phyloP scores from a whole-genome alignment of 2,329 filamentous ascomycete species.

The Sclerotinia sclerotiorum region DNA sequence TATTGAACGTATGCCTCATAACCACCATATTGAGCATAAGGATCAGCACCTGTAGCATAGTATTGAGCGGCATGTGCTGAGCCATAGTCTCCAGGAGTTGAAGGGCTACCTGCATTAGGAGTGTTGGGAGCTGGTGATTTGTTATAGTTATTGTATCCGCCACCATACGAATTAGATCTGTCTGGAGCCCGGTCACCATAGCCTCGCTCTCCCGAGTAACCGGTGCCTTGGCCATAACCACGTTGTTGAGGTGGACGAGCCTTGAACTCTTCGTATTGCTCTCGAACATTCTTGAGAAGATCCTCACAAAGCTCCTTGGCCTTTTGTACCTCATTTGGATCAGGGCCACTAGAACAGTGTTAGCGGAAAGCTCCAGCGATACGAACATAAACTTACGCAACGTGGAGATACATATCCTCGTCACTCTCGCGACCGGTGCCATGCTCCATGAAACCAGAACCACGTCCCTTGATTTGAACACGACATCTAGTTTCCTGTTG shows the following conservation, averaged over 20 bases:
- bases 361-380: conserved; percentile 12
- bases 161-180: conserved; percentile 46
- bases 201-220: conserved; percentile 47
- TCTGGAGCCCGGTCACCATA: conserved; percentile 55
- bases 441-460: conserved; percentile 89
- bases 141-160: conserved; percentile 43
- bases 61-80: conserved; percentile 78
- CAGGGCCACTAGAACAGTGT: conserved; percentile 66
- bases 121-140: conserved; percentile 38
- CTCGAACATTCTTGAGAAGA: conserved; percentile 79
- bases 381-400: conserved; percentile 64
- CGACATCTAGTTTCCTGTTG: conserved; percentile 93
- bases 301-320: conserved; percentile 89
- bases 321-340: conserved; percentile 78
- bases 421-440: conserved; percentile 89
- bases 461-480: conserved; percentile 96
- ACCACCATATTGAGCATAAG: conserved; percentile 88
- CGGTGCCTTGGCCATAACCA: conserved; percentile 48
- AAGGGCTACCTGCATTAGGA: conserved; percentile 45
- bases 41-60: conserved; percentile 67
- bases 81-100: conserved; percentile 63
- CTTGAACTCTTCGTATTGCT: conserved; percentile 91
- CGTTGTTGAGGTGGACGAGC: conserved; percentile 68
- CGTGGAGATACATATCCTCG: conserved; percentile 94
- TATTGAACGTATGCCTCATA: conserved; percentile 75